A percentile compares a stretch with the other conserved stretches of the same genome.
Evolutionary conservation across 1,139 yeast species (phyloP).

Genomic region (Nakaseomyces kungkrabaensis): DNA sequence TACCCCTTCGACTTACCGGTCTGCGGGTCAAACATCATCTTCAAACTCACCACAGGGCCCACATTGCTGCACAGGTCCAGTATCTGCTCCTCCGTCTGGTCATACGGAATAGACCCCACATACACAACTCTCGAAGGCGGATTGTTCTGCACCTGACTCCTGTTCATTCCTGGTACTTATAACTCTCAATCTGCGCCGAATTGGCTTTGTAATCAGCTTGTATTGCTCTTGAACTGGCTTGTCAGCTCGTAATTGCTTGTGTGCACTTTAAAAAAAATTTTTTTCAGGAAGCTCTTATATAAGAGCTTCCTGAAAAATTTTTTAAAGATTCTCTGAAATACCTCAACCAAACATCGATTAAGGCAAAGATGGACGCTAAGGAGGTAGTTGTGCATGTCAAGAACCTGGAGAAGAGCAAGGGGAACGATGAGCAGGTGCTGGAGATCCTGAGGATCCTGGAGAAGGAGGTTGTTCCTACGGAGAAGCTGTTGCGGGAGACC

Average conservation of each 20-base stretch:
- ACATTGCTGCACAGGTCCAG: constrained; percentile 34
- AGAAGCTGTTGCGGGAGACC: constrained; percentile 78
- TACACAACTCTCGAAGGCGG: constrained; percentile 41
- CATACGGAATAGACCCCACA: constrained; percentile 61
- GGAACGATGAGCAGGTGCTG: constrained; percentile 53
- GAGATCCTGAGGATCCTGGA: constrained; percentile 59
- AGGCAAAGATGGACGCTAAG: constrained; percentile 49
- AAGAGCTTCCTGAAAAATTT: too few species aligned
- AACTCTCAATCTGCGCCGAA: too few species aligned
- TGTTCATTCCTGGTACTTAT: too few species aligned
- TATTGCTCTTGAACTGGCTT: too few species aligned
- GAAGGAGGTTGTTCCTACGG: constrained; percentile 71
- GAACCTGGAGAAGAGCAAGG: constrained; percentile 60
- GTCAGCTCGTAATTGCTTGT: too few species aligned
- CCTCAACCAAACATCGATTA: too few species aligned
- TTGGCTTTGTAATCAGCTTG: too few species aligned
- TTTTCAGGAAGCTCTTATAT: too few species aligned
- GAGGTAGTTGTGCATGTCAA: constrained; percentile 65
- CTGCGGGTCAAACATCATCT: constrained; percentile 72
- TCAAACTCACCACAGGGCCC: constrained; percentile 75
- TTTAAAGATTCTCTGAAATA: too few species aligned
- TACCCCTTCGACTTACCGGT: constrained; percentile 90
- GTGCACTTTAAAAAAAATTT: too few species aligned
- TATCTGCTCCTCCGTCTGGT: constrained; percentile 84
- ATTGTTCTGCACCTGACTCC: constrained; percentile 13